Evolutionary conservation across 805 yeast species (phyloP).

Genomic region (Candida tammaniensis): DNA sequence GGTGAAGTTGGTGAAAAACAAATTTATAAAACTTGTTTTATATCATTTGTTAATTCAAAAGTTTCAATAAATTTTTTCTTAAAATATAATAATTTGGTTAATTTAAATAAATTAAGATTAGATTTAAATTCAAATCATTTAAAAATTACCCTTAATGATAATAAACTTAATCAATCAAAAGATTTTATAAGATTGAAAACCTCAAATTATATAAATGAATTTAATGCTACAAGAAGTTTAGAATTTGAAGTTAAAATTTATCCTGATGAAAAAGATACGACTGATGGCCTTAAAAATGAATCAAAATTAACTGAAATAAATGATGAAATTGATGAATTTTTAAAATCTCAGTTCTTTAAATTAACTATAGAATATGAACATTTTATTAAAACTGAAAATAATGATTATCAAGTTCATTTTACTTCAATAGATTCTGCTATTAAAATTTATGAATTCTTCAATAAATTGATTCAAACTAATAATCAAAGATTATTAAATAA

Average conservation of each 20-base stretch:
- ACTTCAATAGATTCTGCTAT: constrained; percentile 47
- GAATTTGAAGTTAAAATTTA: constrained; percentile 11
- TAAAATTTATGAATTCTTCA: constrained; percentile 37
- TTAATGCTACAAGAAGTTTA: constrained; percentile 37
- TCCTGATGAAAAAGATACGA: constrained; percentile 2
- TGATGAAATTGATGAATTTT: constrained; percentile 1
- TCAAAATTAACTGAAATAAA: not conserved
- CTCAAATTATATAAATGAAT: constrained; percentile 38
- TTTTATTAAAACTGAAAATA: constrained; percentile 32
- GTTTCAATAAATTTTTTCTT: constrained; percentile 30
- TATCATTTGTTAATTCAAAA: constrained; percentile 36
- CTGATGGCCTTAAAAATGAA: not conserved
- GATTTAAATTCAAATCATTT: constrained; percentile 26
- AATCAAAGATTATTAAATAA: constrained; percentile 16
- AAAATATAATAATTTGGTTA: constrained; percentile 27
- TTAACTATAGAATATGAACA: constrained; percentile 31
- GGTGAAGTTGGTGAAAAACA: not conserved
- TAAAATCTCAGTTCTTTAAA: constrained; percentile 5
- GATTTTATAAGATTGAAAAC: constrained; percentile 40
- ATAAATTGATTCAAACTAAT: constrained; percentile 20
- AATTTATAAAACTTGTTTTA: constrained; percentile 25
- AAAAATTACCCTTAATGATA: constrained; percentile 28
- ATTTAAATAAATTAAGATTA: constrained; percentile 22
- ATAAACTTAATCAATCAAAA: constrained; percentile 15
- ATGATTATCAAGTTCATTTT: constrained; percentile 26